Percentiles rank a stretch among this genome's conserved stretches.
phyloP scores from a whole-genome alignment of 352 stramenopile genomes.

The Thraustochytrium sp. region DNA sequence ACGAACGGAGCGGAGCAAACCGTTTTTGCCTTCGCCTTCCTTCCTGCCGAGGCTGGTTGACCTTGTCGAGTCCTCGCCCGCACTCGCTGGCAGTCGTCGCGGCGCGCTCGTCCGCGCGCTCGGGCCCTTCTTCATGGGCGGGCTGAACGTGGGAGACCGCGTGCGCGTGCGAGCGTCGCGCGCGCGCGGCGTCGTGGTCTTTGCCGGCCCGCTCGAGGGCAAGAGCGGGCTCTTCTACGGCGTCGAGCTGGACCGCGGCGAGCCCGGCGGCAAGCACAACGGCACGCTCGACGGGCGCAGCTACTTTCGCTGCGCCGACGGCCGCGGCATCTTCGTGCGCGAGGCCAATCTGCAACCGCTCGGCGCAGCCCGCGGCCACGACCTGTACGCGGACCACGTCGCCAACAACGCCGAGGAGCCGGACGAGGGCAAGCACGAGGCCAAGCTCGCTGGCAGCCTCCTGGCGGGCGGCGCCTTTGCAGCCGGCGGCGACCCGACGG shows the following conservation, averaged over 20 bases:
- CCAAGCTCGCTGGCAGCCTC: neutral
- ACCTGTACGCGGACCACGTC: conserved; percentile 64
- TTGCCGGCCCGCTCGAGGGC: neutral
- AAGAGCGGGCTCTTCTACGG: conserved; percentile 12
- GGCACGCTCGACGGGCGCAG: neutral
- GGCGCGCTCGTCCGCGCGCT: too few species aligned
- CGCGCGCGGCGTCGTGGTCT: neutral
- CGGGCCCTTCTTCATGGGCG: too few species aligned
- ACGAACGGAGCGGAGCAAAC: too few species aligned
- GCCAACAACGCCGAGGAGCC: conserved; percentile 55
- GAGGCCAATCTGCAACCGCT: neutral
- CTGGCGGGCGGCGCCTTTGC: neutral
- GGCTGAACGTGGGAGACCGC: neutral
- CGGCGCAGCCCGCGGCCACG: conserved; percentile 53
- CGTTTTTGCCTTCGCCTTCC: too few species aligned
- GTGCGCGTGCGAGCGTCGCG: conserved; percentile 3
- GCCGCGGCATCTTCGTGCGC: neutral
- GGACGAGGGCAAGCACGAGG: neutral
- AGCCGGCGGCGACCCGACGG: neutral
- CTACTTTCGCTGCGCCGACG: neutral
- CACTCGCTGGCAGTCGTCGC: too few species aligned
- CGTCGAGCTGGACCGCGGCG: neutral
- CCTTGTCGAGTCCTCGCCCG: too few species aligned
- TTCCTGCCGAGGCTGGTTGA: too few species aligned
- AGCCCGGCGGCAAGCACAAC: neutral